Evolutionary conservation across 495 filamentous ascomycete species (phyloP).

Genomic region (Hypoxylon fragiforme): DNA sequence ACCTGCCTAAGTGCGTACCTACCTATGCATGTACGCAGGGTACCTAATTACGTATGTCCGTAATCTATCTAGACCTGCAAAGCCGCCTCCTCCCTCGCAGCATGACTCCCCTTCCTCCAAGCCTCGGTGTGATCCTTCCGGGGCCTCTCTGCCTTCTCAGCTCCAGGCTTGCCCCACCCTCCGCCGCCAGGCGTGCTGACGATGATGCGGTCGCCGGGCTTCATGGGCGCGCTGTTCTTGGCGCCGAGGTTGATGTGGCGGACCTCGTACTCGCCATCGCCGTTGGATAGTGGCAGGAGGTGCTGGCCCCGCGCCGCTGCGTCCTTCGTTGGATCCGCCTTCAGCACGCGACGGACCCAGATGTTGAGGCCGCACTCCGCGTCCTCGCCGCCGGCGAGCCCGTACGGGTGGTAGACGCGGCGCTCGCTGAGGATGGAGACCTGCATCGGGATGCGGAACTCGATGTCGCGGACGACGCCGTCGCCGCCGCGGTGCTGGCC

Average conservation of each 20-base stretch:
- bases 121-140: conserved; percentile 57
- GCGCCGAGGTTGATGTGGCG: conserved; percentile 81
- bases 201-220: conserved; percentile 84
- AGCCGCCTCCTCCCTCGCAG: conserved; percentile 55
- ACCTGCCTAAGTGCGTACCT: neutral
- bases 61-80: conserved; percentile 49
- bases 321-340: conserved; percentile 49
- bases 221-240: conserved; percentile 91
- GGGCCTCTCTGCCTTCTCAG: conserved; percentile 49
- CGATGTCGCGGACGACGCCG: conserved; percentile 90
- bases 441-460: conserved; percentile 87
- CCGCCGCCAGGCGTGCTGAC: conserved; percentile 69
- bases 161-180: conserved; percentile 67
- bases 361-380: conserved; percentile 79
- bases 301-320: conserved; percentile 38
- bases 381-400: conserved; percentile 83
- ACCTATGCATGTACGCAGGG: neutral
- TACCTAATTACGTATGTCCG: neutral
- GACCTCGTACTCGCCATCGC: conserved; percentile 58
- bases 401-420: conserved; percentile 85
- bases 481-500: conserved; percentile 84
- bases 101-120: conserved; percentile 65
- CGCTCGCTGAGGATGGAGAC: conserved; percentile 88
- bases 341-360: conserved; percentile 74
- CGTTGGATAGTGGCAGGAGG: conserved; percentile 33